Base-by-base conservation (phyloP, 2,329 filamentous ascomycete species). In the Chrysoporthe austroafricana region DNA sequence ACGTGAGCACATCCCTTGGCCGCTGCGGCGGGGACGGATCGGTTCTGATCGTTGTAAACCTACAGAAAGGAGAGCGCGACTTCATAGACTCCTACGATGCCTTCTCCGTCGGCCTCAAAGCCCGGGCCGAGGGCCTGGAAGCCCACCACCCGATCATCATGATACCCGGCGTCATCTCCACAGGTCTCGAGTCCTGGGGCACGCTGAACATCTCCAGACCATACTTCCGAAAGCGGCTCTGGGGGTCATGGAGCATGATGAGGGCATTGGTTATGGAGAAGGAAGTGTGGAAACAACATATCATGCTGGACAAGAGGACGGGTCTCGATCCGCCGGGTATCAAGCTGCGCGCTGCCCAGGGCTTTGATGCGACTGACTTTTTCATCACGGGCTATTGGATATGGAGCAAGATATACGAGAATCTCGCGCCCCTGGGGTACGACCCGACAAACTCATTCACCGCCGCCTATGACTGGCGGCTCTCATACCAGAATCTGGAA, bases 171-270 rank as follows among this genome's bases (percentile, higher is more conserved):
- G 96, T 99, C 68, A 99, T 99, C 73, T 98, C 96, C 0, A 98
- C 96, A 0, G 96, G 96, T 1, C 86, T 99, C 34, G 96, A 99
- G 79, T 97, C 93, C 60, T 99, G 96, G 96, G 93, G 95, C 4
- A 98, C 96, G 0, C 89, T 91, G 62, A 92, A 94, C 75, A 83
- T 85, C 54, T 97, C 94, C 8, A 87, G 93, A 46, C 91, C 91
- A 68, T 99, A 98, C 79, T 99, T 99, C 79, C 86, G 96, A 70
- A 97, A 96, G 81, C 86, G 96, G 64, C 81, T 99, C 62, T 99
- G 96, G 96, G 96, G 96, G 4, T 97, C 93, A 73, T 99, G 96
- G 96, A 97, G 88, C 71, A 99, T 99, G 96, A 97, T 99, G 94
- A 88, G 91, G 62, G 95, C 96, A 0, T 81, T 99, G 71, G 93